Percentiles rank a stretch among this genome's conserved stretches.
Conservation (phyloP, 306 rosid genomes). For the Comarum palustre region DNA sequence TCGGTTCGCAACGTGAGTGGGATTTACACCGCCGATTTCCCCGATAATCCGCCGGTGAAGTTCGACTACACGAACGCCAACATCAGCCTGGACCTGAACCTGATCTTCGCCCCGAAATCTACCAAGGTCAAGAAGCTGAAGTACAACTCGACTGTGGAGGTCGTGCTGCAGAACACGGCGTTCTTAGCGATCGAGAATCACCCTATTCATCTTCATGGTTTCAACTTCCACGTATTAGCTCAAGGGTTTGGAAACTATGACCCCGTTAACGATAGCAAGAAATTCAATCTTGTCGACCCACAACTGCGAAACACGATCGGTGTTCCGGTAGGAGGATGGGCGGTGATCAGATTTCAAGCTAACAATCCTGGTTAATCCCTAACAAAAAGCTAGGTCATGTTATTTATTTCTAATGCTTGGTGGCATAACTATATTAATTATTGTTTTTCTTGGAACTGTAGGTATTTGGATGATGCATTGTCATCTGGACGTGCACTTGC, state of each 20-base stretch:
- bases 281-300: conserved; percentile 52
- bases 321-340: conserved; percentile 68
- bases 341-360: conserved; percentile 40
- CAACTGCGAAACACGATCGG: conserved; percentile 58
- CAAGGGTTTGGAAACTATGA: conserved; percentile 65
- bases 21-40: conserved; percentile 50
- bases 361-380: conserved; percentile 42
- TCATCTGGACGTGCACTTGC: conserved; percentile 64
- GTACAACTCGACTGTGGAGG: conserved; percentile 52
- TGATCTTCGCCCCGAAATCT: conserved; percentile 41
- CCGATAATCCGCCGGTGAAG: conserved; percentile 31
- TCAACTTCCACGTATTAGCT: conserved; percentile 57
- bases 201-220: conserved; percentile 60
- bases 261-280: conserved; percentile 17
- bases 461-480: conserved; percentile 67
- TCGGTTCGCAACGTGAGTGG: conserved; percentile 20
- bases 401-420: not conserved
- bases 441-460: not conserved
- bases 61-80: conserved; percentile 38
- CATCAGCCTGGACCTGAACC: not conserved
- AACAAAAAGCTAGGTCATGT: not conserved
- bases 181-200: conserved; percentile 39
- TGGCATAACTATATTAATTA: not conserved
- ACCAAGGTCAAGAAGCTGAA: conserved; percentile 54
- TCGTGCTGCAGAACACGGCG: conserved; percentile 53